Conservation (phyloP, 108 stramenopile species). For the Nitzschia putrida region DNA sequence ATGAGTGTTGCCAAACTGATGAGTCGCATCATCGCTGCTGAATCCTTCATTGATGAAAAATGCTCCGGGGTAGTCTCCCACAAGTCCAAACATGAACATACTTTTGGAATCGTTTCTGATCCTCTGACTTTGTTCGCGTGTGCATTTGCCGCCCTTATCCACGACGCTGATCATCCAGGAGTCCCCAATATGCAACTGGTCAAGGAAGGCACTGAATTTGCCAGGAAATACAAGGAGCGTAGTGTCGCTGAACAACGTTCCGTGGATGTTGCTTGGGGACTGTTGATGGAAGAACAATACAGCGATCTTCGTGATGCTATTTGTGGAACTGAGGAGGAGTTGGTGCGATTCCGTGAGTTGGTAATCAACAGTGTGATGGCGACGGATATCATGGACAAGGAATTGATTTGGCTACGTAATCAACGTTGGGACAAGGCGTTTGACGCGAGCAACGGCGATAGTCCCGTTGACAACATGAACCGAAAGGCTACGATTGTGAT, state of each 20-base stretch:
- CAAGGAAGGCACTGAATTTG: slow-evolving; percentile 49
- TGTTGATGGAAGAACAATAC: slow-evolving; percentile 43
- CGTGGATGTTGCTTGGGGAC: slow-evolving; percentile 40
- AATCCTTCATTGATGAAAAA: background rate
- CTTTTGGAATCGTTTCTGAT: slow-evolving; percentile 17
- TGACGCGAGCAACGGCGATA: background rate
- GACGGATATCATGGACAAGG: slow-evolving; percentile 23
- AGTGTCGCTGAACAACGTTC: slow-evolving; percentile 54
- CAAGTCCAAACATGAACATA: slow-evolving; percentile 4
- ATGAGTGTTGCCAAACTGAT: slow-evolving; percentile 18
- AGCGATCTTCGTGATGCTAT: slow-evolving; percentile 3
- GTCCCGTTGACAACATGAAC: background rate
- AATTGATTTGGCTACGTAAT: slow-evolving; percentile 3
- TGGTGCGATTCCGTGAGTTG: slow-evolving; percentile 14
- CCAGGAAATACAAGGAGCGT: slow-evolving; percentile 43
- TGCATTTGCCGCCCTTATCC: slow-evolving; percentile 14
- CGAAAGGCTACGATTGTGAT: slow-evolving; percentile 23
- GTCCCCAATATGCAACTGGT: slow-evolving; percentile 49
- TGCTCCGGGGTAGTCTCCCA: background rate
- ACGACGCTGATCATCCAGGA: slow-evolving; percentile 27
- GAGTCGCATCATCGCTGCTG: slow-evolving; percentile 7
- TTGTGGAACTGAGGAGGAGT: slow-evolving; percentile 6
- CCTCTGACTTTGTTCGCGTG: slow-evolving; percentile 12
- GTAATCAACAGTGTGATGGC: slow-evolving; percentile 29
- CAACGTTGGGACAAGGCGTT: slow-evolving; percentile 28